Base-by-base conservation (phyloP, 495 filamentous ascomycete species). In the Apiosordaria backusii region DNA sequence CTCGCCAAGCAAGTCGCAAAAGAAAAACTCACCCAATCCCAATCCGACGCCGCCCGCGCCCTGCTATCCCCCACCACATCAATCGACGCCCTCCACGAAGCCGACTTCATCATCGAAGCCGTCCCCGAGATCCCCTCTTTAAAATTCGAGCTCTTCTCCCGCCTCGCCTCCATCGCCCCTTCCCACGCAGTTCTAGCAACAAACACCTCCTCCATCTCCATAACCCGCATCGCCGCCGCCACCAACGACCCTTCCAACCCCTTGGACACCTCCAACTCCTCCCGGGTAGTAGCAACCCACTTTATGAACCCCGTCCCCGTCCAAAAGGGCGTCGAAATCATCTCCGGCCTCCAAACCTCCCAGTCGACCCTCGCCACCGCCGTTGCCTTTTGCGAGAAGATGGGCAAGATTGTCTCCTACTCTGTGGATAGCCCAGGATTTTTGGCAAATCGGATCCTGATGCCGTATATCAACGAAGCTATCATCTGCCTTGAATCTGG, bases 231-330 rank as follows among this genome's bases (percentile, higher is more conserved):
- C 70, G 95, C 95, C 29, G 90, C 91, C 22, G 86, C 95, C 16
- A 91, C 93, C 1, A 90, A 88, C 3, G 77, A 79, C 60, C 13
- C 35, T 2, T 85, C 59, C 57, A 69, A 93, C 72, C 89, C 92
- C 0, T 93, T 77, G 9, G 90, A 96, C 76, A 87, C 90, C 29
- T 88, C 90, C 61, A 90, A 90, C 27, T 87, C 92, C 57, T 92
- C 92, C 26, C 88, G 96, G 52, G 95, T 99, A 1, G 87, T 99
- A 59, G 90, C 91, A 61, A 98, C 96, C 58, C 95, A 99, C 78
- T 99, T 99, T 80, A 99, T 99, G 95, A 99, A 99, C 82, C 95
- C 95, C 0, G 95, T 99, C 0, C 96, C 95, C 1, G 79, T 99
- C 3, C 96, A 97, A 74, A 97, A 97, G 78, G 95, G 95, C 57